Evolutionary conservation across 139 green algal species (phyloP).

Genomic region (Diplosphaera chodatii): DNA sequence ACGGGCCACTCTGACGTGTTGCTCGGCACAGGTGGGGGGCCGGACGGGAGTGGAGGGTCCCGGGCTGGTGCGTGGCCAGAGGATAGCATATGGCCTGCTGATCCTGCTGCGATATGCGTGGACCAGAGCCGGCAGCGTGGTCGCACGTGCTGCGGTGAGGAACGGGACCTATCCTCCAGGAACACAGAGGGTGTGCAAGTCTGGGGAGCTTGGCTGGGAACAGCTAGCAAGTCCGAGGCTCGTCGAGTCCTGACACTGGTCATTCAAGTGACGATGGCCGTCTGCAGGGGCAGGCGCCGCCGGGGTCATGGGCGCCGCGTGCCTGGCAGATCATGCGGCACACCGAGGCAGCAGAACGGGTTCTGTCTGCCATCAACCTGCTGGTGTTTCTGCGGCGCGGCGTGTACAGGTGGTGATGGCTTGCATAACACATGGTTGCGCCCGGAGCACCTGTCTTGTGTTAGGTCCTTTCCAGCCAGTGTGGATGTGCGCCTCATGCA

Average conservation of each 20-base stretch:
- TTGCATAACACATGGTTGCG: too few relatives aligned
- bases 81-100: slow-evolving; percentile 31
- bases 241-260: too few relatives aligned
- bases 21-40: slow-evolving; percentile 19
- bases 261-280: too few relatives aligned
- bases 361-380: slow-evolving; percentile 50
- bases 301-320: slow-evolving; percentile 8
- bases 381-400: slow-evolving; percentile 59
- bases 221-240: too few relatives aligned
- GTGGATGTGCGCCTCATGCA: too few relatives aligned
- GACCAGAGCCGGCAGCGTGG: slow-evolving; percentile 17
- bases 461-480: too few relatives aligned
- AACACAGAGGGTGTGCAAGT: too few relatives aligned
- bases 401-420: slow-evolving; percentile 51
- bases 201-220: too few relatives aligned
- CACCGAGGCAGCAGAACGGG: slow-evolving; percentile 28
- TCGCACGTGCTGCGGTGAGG: not conserved
- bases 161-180: too few relatives aligned
- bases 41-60: slow-evolving; percentile 60
- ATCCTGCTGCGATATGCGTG: slow-evolving; percentile 64
- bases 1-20: too few relatives aligned
- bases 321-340: slow-evolving; percentile 26
- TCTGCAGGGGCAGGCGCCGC: too few relatives aligned
- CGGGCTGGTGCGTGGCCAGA: slow-evolving; percentile 44
- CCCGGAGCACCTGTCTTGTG: too few relatives aligned